Base-by-base conservation (phyloP, 83 land plant genomes). In the Diphasiastrum complanatum region DNA sequence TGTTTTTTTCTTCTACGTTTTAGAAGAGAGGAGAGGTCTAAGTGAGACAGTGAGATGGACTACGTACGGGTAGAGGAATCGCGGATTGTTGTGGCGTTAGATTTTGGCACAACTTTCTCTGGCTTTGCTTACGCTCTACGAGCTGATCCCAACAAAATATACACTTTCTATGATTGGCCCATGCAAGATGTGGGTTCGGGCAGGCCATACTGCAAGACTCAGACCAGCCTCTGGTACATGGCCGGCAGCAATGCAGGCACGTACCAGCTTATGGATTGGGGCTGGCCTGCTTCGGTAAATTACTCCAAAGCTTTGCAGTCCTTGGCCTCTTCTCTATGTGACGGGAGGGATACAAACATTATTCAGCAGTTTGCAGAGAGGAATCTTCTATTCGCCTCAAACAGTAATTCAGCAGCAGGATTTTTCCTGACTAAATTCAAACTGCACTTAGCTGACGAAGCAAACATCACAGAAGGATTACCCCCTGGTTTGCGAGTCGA, bases 101-200 rank as follows among this genome's bases (percentile, higher is more conserved):
- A 65, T 8, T 65, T 65, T 59, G 68, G 68, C 0, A 65, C 68
- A 16, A 32, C 66, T 47, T 64, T 31, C 38, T 64, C 68, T 10
- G 68, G 68, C 30, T 65, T 52, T 40, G 68, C 61, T 24, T 65
- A 22, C 30, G 68, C 60, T 10, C 47, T 46, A 27, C 28, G 29
- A 1, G 3, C 60, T n/a, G 59, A 52, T 35, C 40, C 45, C 16
- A 32, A 65, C 25, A 26, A 65, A n/a, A 30, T 65, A 2, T 52
- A 48, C 5, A 36, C 59, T 14, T 52, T 52, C 46, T 62, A 62
- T 16, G 60, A 62, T 18, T 62, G 65, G 65, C 65, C 65, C 24
- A 18, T 47, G 34, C 64, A 45, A n/a, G 27, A 8, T 38, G 12
- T 38, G 43, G 43, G 8, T 38, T 38, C 14, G 43, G 12, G 23